Evolutionary conservation across 805 yeast species (phyloP).

Genomic region (Starmera quercuum): DNA sequence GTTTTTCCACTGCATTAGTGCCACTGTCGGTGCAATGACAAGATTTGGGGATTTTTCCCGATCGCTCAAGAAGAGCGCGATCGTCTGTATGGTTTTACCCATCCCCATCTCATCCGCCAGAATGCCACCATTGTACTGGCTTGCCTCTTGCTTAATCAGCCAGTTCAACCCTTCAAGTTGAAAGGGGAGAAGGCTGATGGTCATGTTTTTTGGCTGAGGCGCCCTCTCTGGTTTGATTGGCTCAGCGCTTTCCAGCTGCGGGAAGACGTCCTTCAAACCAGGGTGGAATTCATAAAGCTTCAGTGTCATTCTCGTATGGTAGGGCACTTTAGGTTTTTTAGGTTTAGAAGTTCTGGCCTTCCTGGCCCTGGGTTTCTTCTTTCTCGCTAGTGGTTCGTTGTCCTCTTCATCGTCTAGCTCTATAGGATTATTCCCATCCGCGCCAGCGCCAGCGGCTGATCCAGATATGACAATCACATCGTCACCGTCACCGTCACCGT

Average conservation of each 20-base stretch:
- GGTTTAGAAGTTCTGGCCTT: constrained; percentile 16
- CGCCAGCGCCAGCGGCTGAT: background rate
- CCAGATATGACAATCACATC: background rate
- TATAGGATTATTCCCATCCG: constrained; percentile 4
- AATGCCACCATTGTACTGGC: constrained; percentile 80
- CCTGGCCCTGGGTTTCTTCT: constrained; percentile 12
- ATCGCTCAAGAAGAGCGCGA: constrained; percentile 75
- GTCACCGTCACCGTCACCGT: constrained; percentile 7
- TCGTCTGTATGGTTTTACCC: constrained; percentile 98
- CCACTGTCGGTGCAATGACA: constrained; percentile 98
- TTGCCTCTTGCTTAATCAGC: constrained; percentile 76
- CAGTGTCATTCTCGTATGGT: constrained; percentile 61
- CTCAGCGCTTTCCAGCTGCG: constrained; percentile 44
- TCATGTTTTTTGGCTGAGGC: constrained; percentile 73
- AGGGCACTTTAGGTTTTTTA: constrained; percentile 49
- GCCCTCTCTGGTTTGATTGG: constrained; percentile 46
- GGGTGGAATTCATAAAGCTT: constrained; percentile 74
- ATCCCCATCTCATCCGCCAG: constrained; percentile 99
- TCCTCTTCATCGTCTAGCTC: constrained; percentile 15
- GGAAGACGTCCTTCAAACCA: constrained; percentile 63
- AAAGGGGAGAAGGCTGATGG: constrained; percentile 71
- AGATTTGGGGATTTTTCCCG: constrained; percentile 61
- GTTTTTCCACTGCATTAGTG: constrained; percentile 93
- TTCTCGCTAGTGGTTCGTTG: constrained; percentile 18
- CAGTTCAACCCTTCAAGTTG: constrained; percentile 92